These are phyloP conservation scores for Phytophthora foliorum DNA, from an alignment of 352 stramenopile genomes.

Conservation along the genomic window DNA sequence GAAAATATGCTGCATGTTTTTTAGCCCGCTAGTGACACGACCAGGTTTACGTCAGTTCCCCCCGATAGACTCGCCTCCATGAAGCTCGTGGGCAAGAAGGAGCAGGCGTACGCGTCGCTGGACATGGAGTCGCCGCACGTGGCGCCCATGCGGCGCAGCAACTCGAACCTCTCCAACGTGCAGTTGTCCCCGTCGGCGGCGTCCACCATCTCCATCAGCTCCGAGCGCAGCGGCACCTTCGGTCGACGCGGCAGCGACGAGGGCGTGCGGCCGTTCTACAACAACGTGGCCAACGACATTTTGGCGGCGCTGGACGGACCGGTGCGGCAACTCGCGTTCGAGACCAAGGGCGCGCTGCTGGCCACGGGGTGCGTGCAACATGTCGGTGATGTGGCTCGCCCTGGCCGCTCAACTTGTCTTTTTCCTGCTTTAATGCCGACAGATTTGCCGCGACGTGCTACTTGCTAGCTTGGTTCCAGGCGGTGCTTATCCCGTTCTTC, in stretches of 20 bases:
- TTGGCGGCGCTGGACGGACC: conserved; percentile 67
- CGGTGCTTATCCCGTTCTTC: conserved; percentile 89
- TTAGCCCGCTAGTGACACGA: not conserved
- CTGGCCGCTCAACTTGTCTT: conserved; percentile 4
- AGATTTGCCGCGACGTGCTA: conserved; percentile 84
- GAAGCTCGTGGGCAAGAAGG: conserved; percentile 81
- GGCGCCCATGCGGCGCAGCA: conserved; percentile 40
- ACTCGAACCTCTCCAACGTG: conserved; percentile 46
- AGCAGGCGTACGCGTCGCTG: conserved; percentile 79
- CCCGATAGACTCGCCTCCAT: conserved; percentile 32
- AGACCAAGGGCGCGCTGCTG: conserved; percentile 86
- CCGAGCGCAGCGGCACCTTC: conserved; percentile 38
- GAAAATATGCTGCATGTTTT: not conserved
- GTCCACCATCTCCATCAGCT: conserved; percentile 45
- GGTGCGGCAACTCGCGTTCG: conserved; percentile 77
- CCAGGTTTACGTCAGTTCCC: conserved; percentile 1
- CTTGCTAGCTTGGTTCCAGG: conserved; percentile 88
- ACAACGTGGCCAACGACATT: conserved; percentile 66
- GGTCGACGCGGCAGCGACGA: conserved; percentile 12
- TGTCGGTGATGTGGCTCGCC: not conserved
- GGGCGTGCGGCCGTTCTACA: conserved; percentile 48
- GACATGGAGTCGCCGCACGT: conserved; percentile 71
- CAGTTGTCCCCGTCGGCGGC: conserved; percentile 57
- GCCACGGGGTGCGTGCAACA: conserved; percentile 66
- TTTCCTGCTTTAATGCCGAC: conserved; percentile 1